These are phyloP conservation scores for Trypanosoma lewisi DNA, from an alignment of 208 protist genomes.

Conservation along the genomic window DNA sequence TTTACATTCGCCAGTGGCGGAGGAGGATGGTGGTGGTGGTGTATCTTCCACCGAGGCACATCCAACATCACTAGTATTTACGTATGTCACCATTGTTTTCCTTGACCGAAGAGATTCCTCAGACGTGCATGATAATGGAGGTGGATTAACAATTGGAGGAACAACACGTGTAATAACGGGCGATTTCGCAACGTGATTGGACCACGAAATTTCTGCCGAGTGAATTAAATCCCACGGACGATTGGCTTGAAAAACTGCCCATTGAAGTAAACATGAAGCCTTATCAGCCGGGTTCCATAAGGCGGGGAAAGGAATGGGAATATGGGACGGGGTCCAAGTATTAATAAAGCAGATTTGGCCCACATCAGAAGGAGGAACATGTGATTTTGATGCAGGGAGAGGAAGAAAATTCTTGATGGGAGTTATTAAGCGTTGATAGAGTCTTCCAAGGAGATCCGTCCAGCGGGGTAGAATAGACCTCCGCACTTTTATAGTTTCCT, in stretches of 20 bases:
- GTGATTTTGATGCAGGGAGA: conserved; percentile 34
- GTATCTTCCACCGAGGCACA: conserved; percentile 1
- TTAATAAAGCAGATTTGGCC: conserved; percentile 24
- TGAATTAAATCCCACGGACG: conserved; percentile 26
- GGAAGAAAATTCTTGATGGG: conserved; percentile 57
- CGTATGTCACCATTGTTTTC: conserved; percentile 16
- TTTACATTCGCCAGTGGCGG: neutral
- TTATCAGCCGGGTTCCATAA: conserved; percentile 4
- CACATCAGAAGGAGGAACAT: conserved; percentile 18
- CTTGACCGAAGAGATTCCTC: neutral
- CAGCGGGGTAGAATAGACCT: conserved; percentile 30
- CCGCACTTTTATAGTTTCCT: conserved; percentile 3
- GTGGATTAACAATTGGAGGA: neutral
- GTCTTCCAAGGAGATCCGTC: conserved; percentile 37
- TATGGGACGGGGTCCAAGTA: conserved; percentile 5
- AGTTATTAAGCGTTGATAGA: conserved; percentile 57
- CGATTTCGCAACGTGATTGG: neutral
- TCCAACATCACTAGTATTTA: conserved; percentile 15
- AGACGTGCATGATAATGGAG: neutral
- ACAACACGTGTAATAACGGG: conserved; percentile 20
- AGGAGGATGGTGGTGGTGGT: too few species aligned
- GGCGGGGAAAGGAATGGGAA: conserved; percentile 18
- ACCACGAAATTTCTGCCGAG: conserved; percentile 18
- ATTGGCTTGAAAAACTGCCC: conserved; percentile 19
- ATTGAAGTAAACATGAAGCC: conserved; percentile 14